Evolutionary conservation across 768 basidiomycete species (phyloP).

Genomic region (Rhizopogon roseolus): DNA sequence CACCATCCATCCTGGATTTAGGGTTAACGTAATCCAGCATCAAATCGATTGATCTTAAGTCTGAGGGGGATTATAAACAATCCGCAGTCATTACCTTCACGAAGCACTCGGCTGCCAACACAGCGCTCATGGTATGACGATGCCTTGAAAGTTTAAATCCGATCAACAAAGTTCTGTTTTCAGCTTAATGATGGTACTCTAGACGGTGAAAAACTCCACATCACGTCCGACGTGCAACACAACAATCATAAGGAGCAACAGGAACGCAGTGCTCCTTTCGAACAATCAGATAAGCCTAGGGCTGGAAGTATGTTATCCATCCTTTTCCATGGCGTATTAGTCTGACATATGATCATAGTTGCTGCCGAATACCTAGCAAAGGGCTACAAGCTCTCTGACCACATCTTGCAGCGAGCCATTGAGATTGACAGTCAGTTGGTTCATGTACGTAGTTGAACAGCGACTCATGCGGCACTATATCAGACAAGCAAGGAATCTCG

Average conservation of each 20-base stretch:
- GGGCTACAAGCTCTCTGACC: conserved; percentile 80
- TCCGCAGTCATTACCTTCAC: conserved; percentile 79
- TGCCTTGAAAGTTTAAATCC: fast-evolving
- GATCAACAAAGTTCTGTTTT: neutral
- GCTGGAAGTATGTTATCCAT: conserved; percentile 58
- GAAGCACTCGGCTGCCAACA: conserved; percentile 79
- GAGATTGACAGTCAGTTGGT: conserved; percentile 60
- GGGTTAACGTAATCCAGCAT: conserved; percentile 42
- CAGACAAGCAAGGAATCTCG: conserved; percentile 86
- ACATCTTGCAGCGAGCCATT: conserved; percentile 73
- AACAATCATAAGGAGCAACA: conserved; percentile 46
- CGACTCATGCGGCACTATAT: neutral
- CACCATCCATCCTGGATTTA: neutral
- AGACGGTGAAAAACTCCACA: conserved; percentile 63
- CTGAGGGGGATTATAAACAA: conserved; percentile 29
- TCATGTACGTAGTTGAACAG: neutral
- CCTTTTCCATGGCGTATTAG: neutral
- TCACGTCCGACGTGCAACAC: conserved; percentile 65
- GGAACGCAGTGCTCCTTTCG: conserved; percentile 40
- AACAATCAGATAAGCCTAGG: conserved; percentile 89
- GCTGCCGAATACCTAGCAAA: conserved; percentile 92
- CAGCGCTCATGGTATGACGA: conserved; percentile 67
- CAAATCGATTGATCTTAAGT: conserved; percentile 53
- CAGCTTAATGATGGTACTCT: conserved; percentile 75
- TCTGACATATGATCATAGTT: conserved; percentile 37